Evolutionary conservation across 208 protist species (phyloP).

Genomic region (Vickermania ingenoplastis): DNA sequence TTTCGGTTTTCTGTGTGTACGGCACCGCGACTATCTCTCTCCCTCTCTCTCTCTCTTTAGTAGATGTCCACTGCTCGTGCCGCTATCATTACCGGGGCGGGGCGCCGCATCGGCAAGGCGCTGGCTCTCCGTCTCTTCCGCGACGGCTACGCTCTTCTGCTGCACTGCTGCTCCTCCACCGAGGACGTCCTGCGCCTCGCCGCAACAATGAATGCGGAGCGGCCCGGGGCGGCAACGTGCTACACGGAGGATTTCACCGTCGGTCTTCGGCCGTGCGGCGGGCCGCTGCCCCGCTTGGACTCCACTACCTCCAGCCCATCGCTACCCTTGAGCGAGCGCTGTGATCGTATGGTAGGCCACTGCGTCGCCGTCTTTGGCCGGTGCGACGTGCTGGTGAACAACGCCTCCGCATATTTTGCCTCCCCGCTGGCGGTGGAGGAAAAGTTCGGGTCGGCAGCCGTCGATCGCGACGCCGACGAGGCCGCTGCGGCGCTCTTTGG

Average conservation of each 20-base stretch:
- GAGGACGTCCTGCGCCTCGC: slow-evolving; percentile 27
- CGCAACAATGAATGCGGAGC: slow-evolving; percentile 30
- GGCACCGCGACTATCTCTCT: too few relatives aligned
- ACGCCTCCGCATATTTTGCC: slow-evolving; percentile 67
- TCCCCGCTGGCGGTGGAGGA: slow-evolving; percentile 31
- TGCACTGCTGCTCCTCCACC: slow-evolving; percentile 42
- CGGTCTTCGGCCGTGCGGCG: slow-evolving; percentile 8
- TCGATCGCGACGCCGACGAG: slow-evolving; percentile 9
- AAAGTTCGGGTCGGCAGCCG: not conserved
- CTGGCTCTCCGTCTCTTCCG: slow-evolving; percentile 35
- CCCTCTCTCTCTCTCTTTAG: too few relatives aligned
- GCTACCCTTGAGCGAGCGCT: slow-evolving; percentile 18
- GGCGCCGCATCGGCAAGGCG: slow-evolving; percentile 38
- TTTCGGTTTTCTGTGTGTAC: too few relatives aligned
- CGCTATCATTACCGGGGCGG: slow-evolving; percentile 43
- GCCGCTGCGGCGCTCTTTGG: slow-evolving; percentile 41
- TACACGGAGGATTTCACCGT: slow-evolving; percentile 1
- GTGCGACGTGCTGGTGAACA: slow-evolving; percentile 80
- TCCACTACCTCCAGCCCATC: not conserved
- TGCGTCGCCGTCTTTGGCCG: slow-evolving; percentile 53
- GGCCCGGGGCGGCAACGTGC: slow-evolving; percentile 24
- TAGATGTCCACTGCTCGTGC: too few relatives aligned
- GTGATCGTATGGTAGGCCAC: slow-evolving; percentile 21
- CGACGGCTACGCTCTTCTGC: slow-evolving; percentile 35
- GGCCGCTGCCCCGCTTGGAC: not conserved